Evolutionary conservation across 352 stramenopile species (phyloP).

Genomic region (Pythium phragmiticola): DNA sequence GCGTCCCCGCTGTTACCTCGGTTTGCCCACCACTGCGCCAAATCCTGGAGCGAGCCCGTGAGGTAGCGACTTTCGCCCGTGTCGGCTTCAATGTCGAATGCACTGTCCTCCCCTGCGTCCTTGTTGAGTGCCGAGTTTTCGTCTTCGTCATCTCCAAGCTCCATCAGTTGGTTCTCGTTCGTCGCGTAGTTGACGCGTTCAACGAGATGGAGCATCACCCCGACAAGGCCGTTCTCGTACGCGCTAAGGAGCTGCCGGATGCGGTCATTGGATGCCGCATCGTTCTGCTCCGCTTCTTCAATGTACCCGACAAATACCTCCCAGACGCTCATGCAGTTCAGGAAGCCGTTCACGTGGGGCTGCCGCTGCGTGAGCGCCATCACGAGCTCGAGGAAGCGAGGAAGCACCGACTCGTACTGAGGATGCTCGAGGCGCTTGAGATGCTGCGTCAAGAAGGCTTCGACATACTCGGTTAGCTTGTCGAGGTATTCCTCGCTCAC

Average conservation of each 20-base stretch:
- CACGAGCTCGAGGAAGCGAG: constrained; percentile 55
- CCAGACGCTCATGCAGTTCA: constrained; percentile 81
- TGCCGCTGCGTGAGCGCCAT: constrained; percentile 67
- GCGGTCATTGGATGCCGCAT: constrained; percentile 54
- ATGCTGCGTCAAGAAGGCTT: constrained; percentile 74
- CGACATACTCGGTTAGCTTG: constrained; percentile 75
- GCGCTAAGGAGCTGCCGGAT: constrained; percentile 46
- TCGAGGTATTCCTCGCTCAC: constrained; percentile 66
- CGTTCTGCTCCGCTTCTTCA: constrained; percentile 73
- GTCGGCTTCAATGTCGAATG: constrained; percentile 35
- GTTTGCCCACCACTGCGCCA: constrained; percentile 60
- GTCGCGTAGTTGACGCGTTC: constrained; percentile 65
- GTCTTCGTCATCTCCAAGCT: constrained; percentile 51
- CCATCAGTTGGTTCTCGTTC: constrained; percentile 62
- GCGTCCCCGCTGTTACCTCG: constrained; percentile 29
- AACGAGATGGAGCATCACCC: constrained; percentile 79
- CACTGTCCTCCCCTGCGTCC: constrained; percentile 42
- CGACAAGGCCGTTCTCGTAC: constrained; percentile 68
- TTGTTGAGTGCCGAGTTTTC: constrained; percentile 21
- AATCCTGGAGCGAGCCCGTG: constrained; percentile 64
- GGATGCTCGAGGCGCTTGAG: constrained; percentile 66
- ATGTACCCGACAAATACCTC: constrained; percentile 83
- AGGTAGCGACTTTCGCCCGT: constrained; percentile 33
- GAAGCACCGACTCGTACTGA: constrained; percentile 45
- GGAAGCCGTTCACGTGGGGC: constrained; percentile 66